Percentiles rank a stretch among this genome's conserved stretches.
phyloP scores from a whole-genome alignment of 345 rosid genomes.

The Hirschfeldia incana region DNA sequence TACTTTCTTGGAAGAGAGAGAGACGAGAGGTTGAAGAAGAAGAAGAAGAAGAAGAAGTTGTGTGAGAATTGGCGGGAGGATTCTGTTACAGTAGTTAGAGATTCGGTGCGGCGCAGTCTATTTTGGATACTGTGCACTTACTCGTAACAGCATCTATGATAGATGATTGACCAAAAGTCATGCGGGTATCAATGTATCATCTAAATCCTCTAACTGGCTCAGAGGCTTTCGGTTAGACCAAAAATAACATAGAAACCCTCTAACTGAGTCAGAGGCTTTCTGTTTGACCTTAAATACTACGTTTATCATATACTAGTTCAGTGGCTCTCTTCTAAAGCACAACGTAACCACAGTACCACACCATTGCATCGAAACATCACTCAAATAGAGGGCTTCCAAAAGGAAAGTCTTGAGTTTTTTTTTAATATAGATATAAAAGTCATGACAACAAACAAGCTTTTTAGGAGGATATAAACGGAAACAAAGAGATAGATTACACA shows the following conservation, averaged over 20 bases:
- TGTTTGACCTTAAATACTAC: too few relatives aligned
- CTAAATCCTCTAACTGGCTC: neutral
- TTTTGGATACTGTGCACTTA: slow-evolving; percentile 1
- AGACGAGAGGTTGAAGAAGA: slow-evolving; percentile 33
- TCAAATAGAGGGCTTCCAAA: neutral
- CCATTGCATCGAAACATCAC: neutral
- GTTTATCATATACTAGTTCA: neutral
- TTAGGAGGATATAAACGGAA: slow-evolving; percentile 16
- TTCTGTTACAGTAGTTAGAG: slow-evolving; percentile 35
- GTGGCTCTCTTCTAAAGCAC: neutral
- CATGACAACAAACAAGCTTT: slow-evolving; percentile 9
- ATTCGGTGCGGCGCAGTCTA: slow-evolving; percentile 20
- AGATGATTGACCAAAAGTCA: slow-evolving; percentile 20
- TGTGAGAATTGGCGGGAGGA: slow-evolving; percentile 39
- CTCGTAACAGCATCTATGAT: neutral
- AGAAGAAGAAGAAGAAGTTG: slow-evolving; percentile 33
- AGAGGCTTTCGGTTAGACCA: neutral
- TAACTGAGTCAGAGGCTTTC: too few relatives aligned
- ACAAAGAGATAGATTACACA: slow-evolving; percentile 37
- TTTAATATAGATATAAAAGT: slow-evolving; percentile 15
- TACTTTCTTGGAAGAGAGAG: slow-evolving; percentile 25
- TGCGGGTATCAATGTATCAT: too few relatives aligned
- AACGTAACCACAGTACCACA: too few relatives aligned
- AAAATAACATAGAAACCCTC: too few relatives aligned
- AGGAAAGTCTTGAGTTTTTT: neutral